Evolutionary conservation across 2,329 filamentous ascomycete species (phyloP), one percentile per base, ranked within the genome.

Genomic region (Ophiostoma perfectum): DNA sequence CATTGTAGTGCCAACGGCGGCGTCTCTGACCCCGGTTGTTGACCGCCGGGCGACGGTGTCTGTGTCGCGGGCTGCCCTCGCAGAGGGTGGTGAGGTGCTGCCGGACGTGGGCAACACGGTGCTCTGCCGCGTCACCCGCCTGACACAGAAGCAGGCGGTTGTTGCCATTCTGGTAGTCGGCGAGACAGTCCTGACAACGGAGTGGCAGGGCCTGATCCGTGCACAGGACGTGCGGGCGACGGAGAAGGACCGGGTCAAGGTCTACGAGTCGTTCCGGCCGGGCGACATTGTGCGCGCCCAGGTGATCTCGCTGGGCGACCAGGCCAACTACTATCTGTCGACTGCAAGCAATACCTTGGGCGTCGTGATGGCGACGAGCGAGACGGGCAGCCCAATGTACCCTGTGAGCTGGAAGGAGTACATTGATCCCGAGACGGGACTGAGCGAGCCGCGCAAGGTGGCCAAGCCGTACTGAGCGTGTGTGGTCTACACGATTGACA

Each of bases 381-480:
- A 96, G 77, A 86, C 85, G 2, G 93, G 93, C 0, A 94, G 96
- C 78, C 86, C 90, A 74, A 96, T 98, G 93, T 90, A 90, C 74
- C 94, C 95, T 1, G 86, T 96, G 68, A 96, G 89, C 78, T 99
- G 95, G 95, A 96, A 90, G 81, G 94, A 98, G 80, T 96, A 96
- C 80, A 86, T 86, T 75, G 94, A 98, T 81, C 87, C 88, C 0
- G 87, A 90, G 75, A 96, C 90, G 6, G 93, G 92, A 3, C 76
- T 82, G 63, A 87, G 83, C 73, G 95, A 98, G 83, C 80, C 81
- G 72, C 88, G 95, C 77, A 99, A 99, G 82, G 95, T 97, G 70
- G 95, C 95, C 27, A 95, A 96, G 80, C 95, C 95, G 39, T 91
- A 91, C 75, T 95, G 84, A 90, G 69, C 14, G 38, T 63, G 58